Evolutionary conservation across 2,329 filamentous ascomycete species (phyloP).

Genomic region (Pseudodiploospora longispora): DNA sequence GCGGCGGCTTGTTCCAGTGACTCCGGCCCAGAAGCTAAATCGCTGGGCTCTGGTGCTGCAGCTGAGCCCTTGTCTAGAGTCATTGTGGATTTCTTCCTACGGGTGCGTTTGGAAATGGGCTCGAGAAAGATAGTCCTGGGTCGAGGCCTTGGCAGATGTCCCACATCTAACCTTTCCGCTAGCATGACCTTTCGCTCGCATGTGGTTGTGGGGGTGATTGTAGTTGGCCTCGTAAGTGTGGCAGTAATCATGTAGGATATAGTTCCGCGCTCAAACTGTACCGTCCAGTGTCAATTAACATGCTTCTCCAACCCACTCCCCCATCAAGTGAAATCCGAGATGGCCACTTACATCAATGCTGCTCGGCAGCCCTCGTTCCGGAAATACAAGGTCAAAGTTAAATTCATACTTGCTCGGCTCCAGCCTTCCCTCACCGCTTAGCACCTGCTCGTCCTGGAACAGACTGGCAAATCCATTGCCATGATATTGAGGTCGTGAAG

Average conservation of each 20-base stretch:
- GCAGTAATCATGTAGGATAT: constrained; percentile 88
- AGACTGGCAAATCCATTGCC: constrained; percentile 73
- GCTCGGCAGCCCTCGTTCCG: constrained; percentile 65
- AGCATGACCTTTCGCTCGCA: constrained; percentile 77
- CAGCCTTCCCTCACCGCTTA: constrained; percentile 70
- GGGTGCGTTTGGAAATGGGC: constrained; percentile 66
- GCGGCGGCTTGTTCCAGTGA: constrained; percentile 32
- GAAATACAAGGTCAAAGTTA: constrained; percentile 66
- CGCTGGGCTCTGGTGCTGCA: constrained; percentile 32
- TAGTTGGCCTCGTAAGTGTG: constrained; percentile 79
- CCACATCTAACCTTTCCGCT: constrained; percentile 78
- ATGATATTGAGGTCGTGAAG: constrained; percentile 47
- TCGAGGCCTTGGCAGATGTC: constrained; percentile 62
- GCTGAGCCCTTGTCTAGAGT: constrained; percentile 35
- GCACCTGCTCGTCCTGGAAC: constrained; percentile 73
- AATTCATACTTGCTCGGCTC: constrained; percentile 72
- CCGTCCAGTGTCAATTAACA: constrained; percentile 4
- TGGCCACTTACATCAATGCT: constrained; percentile 75
- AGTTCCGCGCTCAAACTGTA: constrained; percentile 86
- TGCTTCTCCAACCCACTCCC: not conserved
- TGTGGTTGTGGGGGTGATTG: constrained; percentile 70
- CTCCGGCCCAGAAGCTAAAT: constrained; percentile 26
- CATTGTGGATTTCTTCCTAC: constrained; percentile 47
- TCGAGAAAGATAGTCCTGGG: constrained; percentile 80
- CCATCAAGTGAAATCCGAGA: not conserved